Evolutionary conservation across 192 early-diverging fungal genomes (phyloP), one percentile per base, ranked within the genome.

Genomic region (Ambispora gerdemannii): DNA sequence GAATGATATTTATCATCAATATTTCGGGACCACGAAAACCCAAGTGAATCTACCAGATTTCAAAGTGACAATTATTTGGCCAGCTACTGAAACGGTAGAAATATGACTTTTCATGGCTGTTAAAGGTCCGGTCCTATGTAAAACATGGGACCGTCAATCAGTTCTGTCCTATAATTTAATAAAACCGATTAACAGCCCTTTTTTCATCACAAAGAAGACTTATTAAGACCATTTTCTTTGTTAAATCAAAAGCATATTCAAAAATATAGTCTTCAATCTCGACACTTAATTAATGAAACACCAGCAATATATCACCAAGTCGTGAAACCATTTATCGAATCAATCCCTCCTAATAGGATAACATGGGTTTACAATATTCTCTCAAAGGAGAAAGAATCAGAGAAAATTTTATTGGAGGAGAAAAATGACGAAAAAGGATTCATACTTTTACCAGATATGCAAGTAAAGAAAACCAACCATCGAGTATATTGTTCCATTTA

Each of bases 301-400:
- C 84, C 88, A 6, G 67, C 80, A 28, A 67, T 88, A 25, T 92
- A 92, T 65, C 56, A 74, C 28, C 63, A 28, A 1, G 25, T 85
- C 2, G 81, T 85, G 25, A 60, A 79, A 51, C 86, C 88, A 0
- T 91, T 80, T 72, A 89, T 93, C 30, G 81, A 89, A 25, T 51
- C 79, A 15, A 79, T 87, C 30, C 87, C 89, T 3, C 38, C 70
- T 19, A 82, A 76, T 19, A 75, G 88, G 25, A 82, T 89, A 22
- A 83, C 88, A 72, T 93, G 92, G 92, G 89, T 93, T 2, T 77
- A 90, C 63, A 93, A 93, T 64, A 92, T 92, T 15, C 74, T 93
- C 36, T 64, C 84, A 0, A 88, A 88, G 11, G 70, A 78, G 13
- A 83, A 80, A 24, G 92, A 93, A 50, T 61, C 78, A 11, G 89